Percentiles rank a stretch among this genome's conserved stretches.
Conservation (phyloP, 768 basidiomycete genomes). For the Auricularia heimuer region DNA sequence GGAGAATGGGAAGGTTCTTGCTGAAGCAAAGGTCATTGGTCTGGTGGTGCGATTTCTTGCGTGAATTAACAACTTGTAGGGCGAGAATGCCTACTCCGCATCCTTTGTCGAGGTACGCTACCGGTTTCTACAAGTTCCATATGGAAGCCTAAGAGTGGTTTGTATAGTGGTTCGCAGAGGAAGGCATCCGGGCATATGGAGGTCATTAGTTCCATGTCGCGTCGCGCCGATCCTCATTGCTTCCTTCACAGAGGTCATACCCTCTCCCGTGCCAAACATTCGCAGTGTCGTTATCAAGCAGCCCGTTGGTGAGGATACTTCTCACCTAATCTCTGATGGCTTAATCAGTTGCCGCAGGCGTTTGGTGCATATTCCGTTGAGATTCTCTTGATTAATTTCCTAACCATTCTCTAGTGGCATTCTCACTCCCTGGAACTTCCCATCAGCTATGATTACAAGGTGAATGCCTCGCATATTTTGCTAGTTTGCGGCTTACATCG, state of each 20-base stretch:
- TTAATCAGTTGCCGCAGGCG: not conserved
- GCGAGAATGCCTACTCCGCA: conserved; percentile 77
- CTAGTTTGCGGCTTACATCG: conserved; percentile 28
- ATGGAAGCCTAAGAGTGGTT: conserved; percentile 9
- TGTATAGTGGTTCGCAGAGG: conserved; percentile 80
- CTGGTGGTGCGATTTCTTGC: not conserved
- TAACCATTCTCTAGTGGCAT: conserved; percentile 43
- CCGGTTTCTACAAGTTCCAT: conserved; percentile 20
- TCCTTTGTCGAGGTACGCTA: conserved; percentile 63
- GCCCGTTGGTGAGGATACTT: conserved; percentile 47
- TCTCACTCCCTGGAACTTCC: conserved; percentile 88
- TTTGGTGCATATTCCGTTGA: not conserved
- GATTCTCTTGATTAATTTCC: not conserved
- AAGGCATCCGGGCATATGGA: conserved; percentile 87
- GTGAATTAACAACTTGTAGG: conserved; percentile 27
- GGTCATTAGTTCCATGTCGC: conserved; percentile 31
- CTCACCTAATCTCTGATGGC: not conserved
- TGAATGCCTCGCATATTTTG: conserved; percentile 11
- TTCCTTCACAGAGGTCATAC: conserved; percentile 58
- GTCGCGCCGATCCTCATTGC: not conserved
- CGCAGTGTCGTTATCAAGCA: conserved; percentile 92
- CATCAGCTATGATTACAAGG: conserved; percentile 63
- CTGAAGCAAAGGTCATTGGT: conserved; percentile 59
- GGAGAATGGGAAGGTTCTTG: conserved; percentile 90
- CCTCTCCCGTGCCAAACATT: conserved; percentile 53